Evolutionary conservation across 2,329 filamentous ascomycete species (phyloP), one percentile per base, ranked within the genome.

Genomic region (Fusarium proliferatum): DNA sequence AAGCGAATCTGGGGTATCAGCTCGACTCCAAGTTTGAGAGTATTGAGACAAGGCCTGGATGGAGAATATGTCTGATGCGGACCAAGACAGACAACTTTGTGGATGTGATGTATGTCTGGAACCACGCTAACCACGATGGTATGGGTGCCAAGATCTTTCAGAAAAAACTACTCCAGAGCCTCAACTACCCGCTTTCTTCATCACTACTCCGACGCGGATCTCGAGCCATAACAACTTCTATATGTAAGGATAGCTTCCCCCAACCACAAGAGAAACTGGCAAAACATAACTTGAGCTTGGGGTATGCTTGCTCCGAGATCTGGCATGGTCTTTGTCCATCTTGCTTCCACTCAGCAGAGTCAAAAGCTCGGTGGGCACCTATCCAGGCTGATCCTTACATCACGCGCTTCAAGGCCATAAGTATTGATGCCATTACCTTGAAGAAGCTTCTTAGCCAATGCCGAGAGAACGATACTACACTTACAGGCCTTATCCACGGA

Each of bases 91-190:
- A 28, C 1, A 19, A 30, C 1, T 63, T 68, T 3, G 64, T 68
- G 13, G 65, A 68, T 6, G 57, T 38, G 2, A 68, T 68, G 36
- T 68, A 55, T 26, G 28, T 55, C 1, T 68, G 64, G 64, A 68
- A 39, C 2, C 65, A 68, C 11, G 26, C 65, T 0, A 55, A 63
- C 3, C 46, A 26, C 1, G 65, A 68, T 1, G 64, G 65, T 0
- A 63, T 63, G 30, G 64, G 56, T 1, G 48, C 56, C 9, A 68
- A 68, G 26, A 43, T 63, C 19, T 68, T 68, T 7, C 65, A 68
- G 0, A 28, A 36, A 11, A 55, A 48, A 16, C 42, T 68, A 0
- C 26, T 62, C 3, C 52, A 49, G 16, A 49, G 33, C 3, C 48
- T 68, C 9, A 21, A 43, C 13, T 28, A 28, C 1, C 46, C 64